Base-by-base conservation (phyloP, 345 rosid species). In the Raphanus sativus region DNA sequence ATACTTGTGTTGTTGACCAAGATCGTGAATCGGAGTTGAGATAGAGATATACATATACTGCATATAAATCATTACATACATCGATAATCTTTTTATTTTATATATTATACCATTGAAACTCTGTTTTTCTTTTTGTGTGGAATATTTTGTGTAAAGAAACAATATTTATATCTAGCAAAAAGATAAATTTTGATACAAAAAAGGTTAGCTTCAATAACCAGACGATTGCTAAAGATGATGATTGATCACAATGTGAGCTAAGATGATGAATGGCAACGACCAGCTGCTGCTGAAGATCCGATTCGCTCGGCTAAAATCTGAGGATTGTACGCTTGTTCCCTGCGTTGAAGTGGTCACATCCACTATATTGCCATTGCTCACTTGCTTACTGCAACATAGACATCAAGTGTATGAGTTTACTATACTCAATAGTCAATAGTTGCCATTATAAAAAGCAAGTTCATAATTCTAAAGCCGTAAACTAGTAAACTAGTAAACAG, bases 221-320 rank as follows among this genome's bases (percentile, higher is more conserved):
- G 0, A 7, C 2, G 55, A 17, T 13, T 48, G 55, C 1, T 48
- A 48, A 4, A 48, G 2, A n/a, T 48, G 17, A 48, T 48, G 55
- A 48, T n/a, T 48, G 17, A 13, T 48, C 55, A 48, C n/a, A 48
- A 48, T 2, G n/a, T 13, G 6, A 17, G 1, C 17, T 7, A 29
- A 13, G 70, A 48, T 48, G 66, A 55, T 32, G 69, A 52, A 69
- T 33, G 59, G 77, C 67, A 80, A 79, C 13, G 70, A 62, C 86
- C 86, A 77, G 33, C 71, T 61, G 72, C 61, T 56, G 12, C 62
- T 48, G 15, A 58, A 60, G 70, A 80, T 70, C 76, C 42, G 73
- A 40, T 63, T 68, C 78, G 83, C 70, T 69, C 80, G 67, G 71
- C 88, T 91, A 61, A 86, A 71, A 86, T 86, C 88, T 65, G 85